A percentile compares a stretch with the other conserved stretches of the same genome.
Conservation (phyloP, 257 asterid species). For the Apocynum venetum region DNA sequence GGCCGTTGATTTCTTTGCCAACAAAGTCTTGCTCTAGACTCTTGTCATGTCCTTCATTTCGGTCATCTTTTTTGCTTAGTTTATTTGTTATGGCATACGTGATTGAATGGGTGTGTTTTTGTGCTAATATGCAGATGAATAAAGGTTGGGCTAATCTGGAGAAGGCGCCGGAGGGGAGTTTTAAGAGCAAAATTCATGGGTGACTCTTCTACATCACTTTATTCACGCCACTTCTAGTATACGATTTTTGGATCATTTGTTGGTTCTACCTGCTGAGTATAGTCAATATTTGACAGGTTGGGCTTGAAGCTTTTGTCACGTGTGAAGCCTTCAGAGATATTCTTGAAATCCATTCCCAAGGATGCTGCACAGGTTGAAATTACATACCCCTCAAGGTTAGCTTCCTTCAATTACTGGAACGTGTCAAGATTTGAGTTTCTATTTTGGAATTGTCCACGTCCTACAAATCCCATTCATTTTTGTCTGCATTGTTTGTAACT, state of each 20-base stretch:
- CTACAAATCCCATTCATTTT: background rate
- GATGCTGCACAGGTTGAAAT: constrained; percentile 59
- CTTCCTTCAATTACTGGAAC: background rate
- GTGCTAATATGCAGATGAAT: constrained; percentile 60
- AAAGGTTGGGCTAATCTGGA: constrained; percentile 77
- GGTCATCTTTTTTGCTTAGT: background rate
- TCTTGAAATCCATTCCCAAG: constrained; percentile 90
- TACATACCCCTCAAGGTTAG: constrained; percentile 70
- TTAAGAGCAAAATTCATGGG: constrained; percentile 87
- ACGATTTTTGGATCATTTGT: background rate
- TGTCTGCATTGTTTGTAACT: background rate
- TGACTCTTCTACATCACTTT: constrained; percentile 19
- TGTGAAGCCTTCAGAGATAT: constrained; percentile 86
- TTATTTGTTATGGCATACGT: background rate
- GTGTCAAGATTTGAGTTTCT: background rate
- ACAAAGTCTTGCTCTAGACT: constrained; percentile 41
- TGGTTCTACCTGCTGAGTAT: constrained; percentile 4
- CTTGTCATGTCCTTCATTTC: background rate
- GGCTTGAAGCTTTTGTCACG: constrained; percentile 82
- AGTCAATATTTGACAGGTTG: constrained; percentile 37
- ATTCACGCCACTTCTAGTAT: background rate
- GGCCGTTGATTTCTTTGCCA: constrained; percentile 64
- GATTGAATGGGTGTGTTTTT: background rate
- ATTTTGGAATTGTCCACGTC: background rate
- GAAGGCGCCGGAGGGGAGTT: constrained; percentile 74